A percentile compares a stretch with the other conserved stretches of the same genome.
phyloP scores from a whole-genome alignment of 441 rosid genomes.

The Theobroma grandiflorum region DNA sequence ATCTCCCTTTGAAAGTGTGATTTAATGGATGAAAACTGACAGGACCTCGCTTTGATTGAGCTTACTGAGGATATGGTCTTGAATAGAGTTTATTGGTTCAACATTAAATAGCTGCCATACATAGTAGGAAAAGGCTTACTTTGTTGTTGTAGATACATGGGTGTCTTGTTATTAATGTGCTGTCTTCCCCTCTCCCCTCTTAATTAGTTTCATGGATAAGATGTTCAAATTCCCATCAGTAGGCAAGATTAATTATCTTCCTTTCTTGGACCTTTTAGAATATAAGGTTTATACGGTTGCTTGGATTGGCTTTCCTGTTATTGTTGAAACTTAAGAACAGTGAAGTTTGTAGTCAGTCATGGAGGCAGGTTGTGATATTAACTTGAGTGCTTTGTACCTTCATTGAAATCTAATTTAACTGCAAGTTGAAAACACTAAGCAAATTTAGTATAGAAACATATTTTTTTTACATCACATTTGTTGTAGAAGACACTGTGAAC shows the following conservation, averaged over 20 bases:
- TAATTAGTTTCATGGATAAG: not conserved
- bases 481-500: not conserved
- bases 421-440: slow-evolving; percentile 5
- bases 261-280: not conserved
- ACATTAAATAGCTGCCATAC: slow-evolving; percentile 6
- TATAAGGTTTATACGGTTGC: not conserved
- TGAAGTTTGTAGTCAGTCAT: slow-evolving; percentile 4
- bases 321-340: not conserved
- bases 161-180: not conserved
- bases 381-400: not conserved
- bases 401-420: not conserved
- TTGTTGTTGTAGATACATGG: not conserved
- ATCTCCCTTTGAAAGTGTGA: not conserved
- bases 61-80: not conserved
- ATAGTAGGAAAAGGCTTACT: not conserved
- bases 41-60: not conserved
- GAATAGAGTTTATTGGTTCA: not conserved
- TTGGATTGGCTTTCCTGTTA: not conserved
- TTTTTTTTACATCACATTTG: not conserved
- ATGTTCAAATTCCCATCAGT: not conserved
- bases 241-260: slow-evolving; percentile 9
- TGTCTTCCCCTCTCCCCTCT: not conserved
- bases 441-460: not conserved
- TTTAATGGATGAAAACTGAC: not conserved
- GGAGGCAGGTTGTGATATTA: not conserved